A percentile compares a stretch with the other conserved stretches of the same genome.
Conservation (phyloP, 441 rosid genomes). For the Dalechampia spathulata region DNA sequence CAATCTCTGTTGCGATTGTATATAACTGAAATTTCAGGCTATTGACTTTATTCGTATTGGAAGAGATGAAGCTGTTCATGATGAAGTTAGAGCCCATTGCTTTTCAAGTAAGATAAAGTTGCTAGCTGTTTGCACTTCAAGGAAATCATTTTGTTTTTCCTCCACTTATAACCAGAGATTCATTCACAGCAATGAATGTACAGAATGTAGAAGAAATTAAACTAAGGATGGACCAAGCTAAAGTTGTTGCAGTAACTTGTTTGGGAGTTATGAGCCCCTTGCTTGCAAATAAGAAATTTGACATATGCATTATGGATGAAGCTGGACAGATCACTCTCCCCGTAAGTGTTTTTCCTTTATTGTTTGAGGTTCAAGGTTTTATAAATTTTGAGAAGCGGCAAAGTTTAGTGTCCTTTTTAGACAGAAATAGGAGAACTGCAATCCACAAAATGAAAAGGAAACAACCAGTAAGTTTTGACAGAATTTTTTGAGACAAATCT, state of each 20-base stretch:
- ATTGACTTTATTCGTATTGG: conserved; percentile 91
- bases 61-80: conserved; percentile 80
- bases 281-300: conserved; percentile 78
- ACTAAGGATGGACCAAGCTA: conserved; percentile 60
- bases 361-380: too few relatives aligned
- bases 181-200: conserved; percentile 44
- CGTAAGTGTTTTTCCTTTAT: conserved; percentile 37
- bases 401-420: too few relatives aligned
- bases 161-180: conserved; percentile 22
- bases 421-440: too few relatives aligned
- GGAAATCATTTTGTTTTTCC: conserved; percentile 7
- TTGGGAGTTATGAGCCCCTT: conserved; percentile 86
- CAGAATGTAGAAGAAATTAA: conserved; percentile 64
- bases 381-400: too few relatives aligned
- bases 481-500: too few relatives aligned
- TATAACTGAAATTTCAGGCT: conserved; percentile 38
- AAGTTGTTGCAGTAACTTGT: conserved; percentile 93
- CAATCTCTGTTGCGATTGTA: conserved; percentile 1
- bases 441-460: too few relatives aligned
- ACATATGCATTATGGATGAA: conserved; percentile 95
- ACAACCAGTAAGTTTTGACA: too few relatives aligned
- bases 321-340: conserved; percentile 98
- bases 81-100: conserved; percentile 70
- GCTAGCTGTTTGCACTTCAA: conserved; percentile 8
- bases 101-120: conserved; percentile 52